These are phyloP conservation scores for Bacidia gigantensis DNA, from an alignment of 495 filamentous ascomycete species.

Conservation along the genomic window DNA sequence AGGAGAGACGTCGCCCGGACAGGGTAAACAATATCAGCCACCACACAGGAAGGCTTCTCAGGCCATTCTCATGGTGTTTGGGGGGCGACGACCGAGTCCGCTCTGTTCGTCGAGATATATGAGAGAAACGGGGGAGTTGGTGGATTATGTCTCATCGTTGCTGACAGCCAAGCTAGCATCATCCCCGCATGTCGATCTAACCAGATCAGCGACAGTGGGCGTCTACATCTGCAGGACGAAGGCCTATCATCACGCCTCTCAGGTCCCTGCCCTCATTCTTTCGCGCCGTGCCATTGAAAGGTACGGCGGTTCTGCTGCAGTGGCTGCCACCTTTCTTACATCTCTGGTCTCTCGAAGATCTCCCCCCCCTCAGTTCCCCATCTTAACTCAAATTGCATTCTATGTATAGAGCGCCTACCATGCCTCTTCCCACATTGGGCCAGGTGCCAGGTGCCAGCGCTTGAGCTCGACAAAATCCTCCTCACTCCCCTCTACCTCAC, in stretches of 20 bases:
- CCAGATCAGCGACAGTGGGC: background rate
- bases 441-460: background rate
- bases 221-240: background rate
- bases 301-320: background rate
- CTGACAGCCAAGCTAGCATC: background rate
- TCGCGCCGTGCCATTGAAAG: background rate
- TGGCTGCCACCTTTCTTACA: background rate
- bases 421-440: background rate
- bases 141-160: background rate
- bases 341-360: background rate
- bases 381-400: slow-evolving; percentile 1
- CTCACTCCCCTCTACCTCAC: slow-evolving; percentile 2
- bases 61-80: no score
- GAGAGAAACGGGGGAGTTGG: no score
- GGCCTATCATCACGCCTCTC: background rate
- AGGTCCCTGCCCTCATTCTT: background rate
- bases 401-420: slow-evolving; percentile 9
- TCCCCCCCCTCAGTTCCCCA: background rate
- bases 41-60: no score
- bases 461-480: slow-evolving; percentile 1
- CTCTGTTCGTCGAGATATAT: no score
- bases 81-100: no score
- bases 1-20: no score
- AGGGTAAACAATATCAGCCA: no score
- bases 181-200: background rate